A percentile compares a stretch with the other conserved stretches of the same genome.
These are phyloP conservation scores for Fremontodendron californicum DNA, from an alignment of 345 rosid genomes.

Conservation along the genomic window DNA sequence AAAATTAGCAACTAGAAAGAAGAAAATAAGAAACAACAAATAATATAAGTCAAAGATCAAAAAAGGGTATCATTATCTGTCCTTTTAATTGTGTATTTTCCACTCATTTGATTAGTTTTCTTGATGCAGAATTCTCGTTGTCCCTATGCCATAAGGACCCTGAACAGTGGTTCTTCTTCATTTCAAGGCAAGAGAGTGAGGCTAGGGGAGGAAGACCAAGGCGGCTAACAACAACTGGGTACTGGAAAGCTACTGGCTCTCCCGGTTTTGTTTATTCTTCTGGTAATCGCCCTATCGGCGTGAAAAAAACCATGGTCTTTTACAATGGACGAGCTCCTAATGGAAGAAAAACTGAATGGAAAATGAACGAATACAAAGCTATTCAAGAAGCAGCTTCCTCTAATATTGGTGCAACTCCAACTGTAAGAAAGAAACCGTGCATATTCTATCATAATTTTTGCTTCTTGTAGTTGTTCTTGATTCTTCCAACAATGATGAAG, in stretches of 20 bases:
- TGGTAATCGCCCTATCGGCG: slow-evolving; percentile 25
- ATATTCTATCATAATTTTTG: not conserved
- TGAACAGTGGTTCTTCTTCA: slow-evolving; percentile 49
- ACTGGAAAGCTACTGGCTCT: slow-evolving; percentile 46
- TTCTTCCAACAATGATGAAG: not conserved
- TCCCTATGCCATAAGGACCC: slow-evolving; percentile 24
- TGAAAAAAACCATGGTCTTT: slow-evolving; percentile 42
- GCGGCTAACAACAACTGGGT: slow-evolving; percentile 32
- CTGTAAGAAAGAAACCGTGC: not conserved
- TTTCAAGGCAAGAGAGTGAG: slow-evolving; percentile 35
- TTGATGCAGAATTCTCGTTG: slow-evolving; percentile 23
- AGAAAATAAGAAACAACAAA: not conserved
- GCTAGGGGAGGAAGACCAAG: slow-evolving; percentile 36
- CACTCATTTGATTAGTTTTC: not conserved
- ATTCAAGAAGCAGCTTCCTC: slow-evolving; percentile 18
- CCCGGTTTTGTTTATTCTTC: slow-evolving; percentile 32
- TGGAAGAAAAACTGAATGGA: slow-evolving; percentile 45
- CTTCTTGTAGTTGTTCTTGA: not conserved
- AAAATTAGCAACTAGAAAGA: not conserved
- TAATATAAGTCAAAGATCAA: no score
- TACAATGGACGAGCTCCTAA: slow-evolving; percentile 42
- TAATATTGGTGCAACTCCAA: not conserved
- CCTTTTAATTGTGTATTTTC: not conserved
- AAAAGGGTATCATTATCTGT: not conserved
- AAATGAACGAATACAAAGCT: slow-evolving; percentile 41